Base-by-base conservation (phyloP, 1,284 basidiomycete genomes). In the Rhodofomes roseus region DNA sequence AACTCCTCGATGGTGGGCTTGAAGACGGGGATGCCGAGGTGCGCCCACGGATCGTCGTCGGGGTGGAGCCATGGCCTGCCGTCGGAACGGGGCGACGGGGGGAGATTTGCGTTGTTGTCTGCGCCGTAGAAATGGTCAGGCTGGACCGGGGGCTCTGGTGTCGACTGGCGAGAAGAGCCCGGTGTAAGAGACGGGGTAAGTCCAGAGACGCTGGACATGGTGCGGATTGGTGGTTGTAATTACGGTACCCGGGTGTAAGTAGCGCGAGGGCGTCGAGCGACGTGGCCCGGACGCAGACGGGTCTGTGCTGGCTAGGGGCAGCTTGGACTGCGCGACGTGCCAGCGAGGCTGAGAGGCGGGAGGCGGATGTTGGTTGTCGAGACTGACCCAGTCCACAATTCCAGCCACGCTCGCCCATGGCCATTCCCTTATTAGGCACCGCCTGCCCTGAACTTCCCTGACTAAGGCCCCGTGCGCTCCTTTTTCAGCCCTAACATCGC, bases 21-120 rank as follows among this genome's bases (percentile, higher is more conserved):
- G 81, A 98, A 98, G 16, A 98, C 92, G 16, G 95, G 95, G 52
- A 97, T 95, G 43, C 95, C 95, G 56, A 92, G 86, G 66, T 86
- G 81, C 0, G 92, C 92, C n/a, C 86, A 72, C 12, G 87, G 90
- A 77, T 96, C 94, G 70, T 95, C 92, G 50, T 84, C 82, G 16
- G 93, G 94, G 71, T 83, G 84, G 54, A 91, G 78, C 82, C 85
- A 90, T 44, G 79, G 76, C 62, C 81, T 80, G 46, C 82, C 84
- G 62, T 83, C 79, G 1, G 84, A 84, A 63, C 78, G 71, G 11
- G 86, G 84, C 6, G 86, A 86, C 4, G 79, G 81, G 1, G 81
- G 81, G 0, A 83, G 69, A 31, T 83, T 80, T 1, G 77, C 72
- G 46, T 78, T 77, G 29, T 78, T 77, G 29, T 84, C 81, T 29